These are phyloP conservation scores for Brassica rapa DNA, from an alignment of 345 rosid species.

Conservation along the genomic window DNA sequence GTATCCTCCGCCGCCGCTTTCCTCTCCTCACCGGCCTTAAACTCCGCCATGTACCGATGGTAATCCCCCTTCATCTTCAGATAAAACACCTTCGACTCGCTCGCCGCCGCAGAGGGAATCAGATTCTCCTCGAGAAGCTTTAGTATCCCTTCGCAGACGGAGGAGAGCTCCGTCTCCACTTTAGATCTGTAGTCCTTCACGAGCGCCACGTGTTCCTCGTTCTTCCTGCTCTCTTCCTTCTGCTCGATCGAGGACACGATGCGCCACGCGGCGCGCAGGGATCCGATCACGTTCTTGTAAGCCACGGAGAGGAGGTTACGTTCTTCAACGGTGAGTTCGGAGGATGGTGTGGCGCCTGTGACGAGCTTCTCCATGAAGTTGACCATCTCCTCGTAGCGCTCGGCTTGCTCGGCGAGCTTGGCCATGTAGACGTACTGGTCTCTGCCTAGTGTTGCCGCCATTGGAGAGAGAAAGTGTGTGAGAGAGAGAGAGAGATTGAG, in stretches of 20 bases:
- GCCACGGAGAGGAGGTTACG: slow-evolving; percentile 95
- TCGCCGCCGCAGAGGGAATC: slow-evolving; percentile 70
- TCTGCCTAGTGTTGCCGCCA: slow-evolving; percentile 55
- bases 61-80: slow-evolving; percentile 98
- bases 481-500: background rate
- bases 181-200: slow-evolving; percentile 96
- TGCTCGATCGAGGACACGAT: slow-evolving; percentile 94
- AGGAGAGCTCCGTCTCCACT: slow-evolving; percentile 76
- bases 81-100: slow-evolving; percentile 90
- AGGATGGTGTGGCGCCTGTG: slow-evolving; percentile 69
- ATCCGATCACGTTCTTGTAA: slow-evolving; percentile 96
- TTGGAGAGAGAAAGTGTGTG: slow-evolving; percentile 19
- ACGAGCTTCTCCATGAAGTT: slow-evolving; percentile 89
- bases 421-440: slow-evolving; percentile 93
- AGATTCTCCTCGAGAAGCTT: slow-evolving; percentile 65
- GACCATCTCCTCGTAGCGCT: slow-evolving; percentile 98
- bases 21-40: slow-evolving; percentile 82
- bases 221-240: slow-evolving; percentile 90
- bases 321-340: slow-evolving; percentile 90
- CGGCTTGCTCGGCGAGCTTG: slow-evolving; percentile 95
- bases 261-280: slow-evolving; percentile 97
- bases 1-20: slow-evolving; percentile 95
- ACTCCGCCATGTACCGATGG: slow-evolving; percentile 91
- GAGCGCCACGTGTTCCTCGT: slow-evolving; percentile 86
- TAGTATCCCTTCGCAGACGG: slow-evolving; percentile 74